Percentiles rank a stretch among this genome's conserved stretches.
These are phyloP conservation scores for Royoungia palumana DNA, from an alignment of 768 basidiomycete species.

Conservation along the genomic window DNA sequence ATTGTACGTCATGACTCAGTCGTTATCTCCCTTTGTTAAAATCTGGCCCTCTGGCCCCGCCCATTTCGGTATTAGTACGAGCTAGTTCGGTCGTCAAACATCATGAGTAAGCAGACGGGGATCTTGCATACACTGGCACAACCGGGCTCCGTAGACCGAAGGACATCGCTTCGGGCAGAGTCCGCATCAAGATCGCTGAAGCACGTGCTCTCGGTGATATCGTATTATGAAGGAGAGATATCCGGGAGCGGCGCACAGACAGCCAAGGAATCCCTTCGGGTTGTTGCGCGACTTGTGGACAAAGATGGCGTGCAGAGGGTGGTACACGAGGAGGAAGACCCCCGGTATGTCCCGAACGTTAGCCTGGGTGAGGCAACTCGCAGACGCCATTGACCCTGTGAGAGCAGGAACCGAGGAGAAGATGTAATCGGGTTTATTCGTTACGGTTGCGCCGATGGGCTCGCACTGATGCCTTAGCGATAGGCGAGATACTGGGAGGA, in stretches of 20 bases:
- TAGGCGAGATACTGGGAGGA: constrained; percentile 6
- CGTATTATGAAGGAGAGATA: constrained; percentile 58
- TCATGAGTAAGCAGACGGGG: constrained; percentile 45
- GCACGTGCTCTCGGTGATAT: constrained; percentile 41
- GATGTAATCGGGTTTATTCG: constrained; percentile 54
- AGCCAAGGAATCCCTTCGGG: constrained; percentile 54
- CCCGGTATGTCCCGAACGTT: constrained; percentile 46
- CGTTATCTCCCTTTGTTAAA: constrained; percentile 1
- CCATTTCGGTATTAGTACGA: constrained; percentile 49
- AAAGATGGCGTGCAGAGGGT: constrained; percentile 51
- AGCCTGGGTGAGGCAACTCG: constrained; percentile 1
- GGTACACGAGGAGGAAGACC: constrained; percentile 35
- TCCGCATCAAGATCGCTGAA: constrained; percentile 38
- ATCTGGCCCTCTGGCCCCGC: neutral
- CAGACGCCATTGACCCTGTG: constrained; percentile 18
- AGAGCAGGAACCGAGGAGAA: constrained; percentile 40
- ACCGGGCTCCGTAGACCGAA: constrained; percentile 27
- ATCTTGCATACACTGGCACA: constrained; percentile 41
- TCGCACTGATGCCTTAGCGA: constrained; percentile 49
- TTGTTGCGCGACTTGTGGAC: constrained; percentile 60
- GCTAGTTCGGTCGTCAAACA: constrained; percentile 52
- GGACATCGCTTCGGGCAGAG: constrained; percentile 29
- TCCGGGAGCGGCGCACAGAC: constrained; percentile 39
- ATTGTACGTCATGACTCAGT: constrained; percentile 44
- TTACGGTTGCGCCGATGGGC: constrained; percentile 52